A percentile compares a stretch with the other conserved stretches of the same genome.
These are phyloP conservation scores for Pontederia paniculata DNA, from an alignment of 176 grass and related monocot species.

Conservation along the genomic window DNA sequence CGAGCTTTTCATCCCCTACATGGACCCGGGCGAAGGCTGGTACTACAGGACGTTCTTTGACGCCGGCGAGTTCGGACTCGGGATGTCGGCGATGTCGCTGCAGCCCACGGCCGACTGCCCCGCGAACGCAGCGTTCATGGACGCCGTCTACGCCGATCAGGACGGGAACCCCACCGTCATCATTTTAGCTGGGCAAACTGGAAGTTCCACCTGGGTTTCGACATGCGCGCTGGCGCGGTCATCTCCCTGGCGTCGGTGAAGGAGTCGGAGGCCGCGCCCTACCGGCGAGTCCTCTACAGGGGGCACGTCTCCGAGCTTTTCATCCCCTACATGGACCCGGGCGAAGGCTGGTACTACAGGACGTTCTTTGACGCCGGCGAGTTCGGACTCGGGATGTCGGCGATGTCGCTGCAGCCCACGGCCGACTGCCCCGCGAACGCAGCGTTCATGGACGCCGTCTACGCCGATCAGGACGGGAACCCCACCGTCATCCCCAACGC, in stretches of 20 bases:
- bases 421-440: neutral
- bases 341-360: neutral
- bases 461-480: conserved; percentile 41
- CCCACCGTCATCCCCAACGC: conserved; percentile 30
- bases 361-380: neutral
- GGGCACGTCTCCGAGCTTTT: neutral
- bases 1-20: neutral
- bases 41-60: neutral
- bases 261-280: no score
- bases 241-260: no score
- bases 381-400: neutral
- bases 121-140: conserved; percentile 1
- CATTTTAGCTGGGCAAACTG: no score
- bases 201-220: no score
- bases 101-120: neutral
- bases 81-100: neutral
- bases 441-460: conserved; percentile 33
- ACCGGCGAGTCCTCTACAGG: neutral
- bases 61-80: neutral
- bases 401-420: neutral
- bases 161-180: conserved; percentile 36
- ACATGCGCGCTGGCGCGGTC: no score
- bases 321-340: neutral
- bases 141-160: conserved; percentile 45
- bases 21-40: neutral